These are phyloP conservation scores for Spergularia bocconei DNA, from an alignment of 148 eudicot genomes.

Conservation along the genomic window DNA sequence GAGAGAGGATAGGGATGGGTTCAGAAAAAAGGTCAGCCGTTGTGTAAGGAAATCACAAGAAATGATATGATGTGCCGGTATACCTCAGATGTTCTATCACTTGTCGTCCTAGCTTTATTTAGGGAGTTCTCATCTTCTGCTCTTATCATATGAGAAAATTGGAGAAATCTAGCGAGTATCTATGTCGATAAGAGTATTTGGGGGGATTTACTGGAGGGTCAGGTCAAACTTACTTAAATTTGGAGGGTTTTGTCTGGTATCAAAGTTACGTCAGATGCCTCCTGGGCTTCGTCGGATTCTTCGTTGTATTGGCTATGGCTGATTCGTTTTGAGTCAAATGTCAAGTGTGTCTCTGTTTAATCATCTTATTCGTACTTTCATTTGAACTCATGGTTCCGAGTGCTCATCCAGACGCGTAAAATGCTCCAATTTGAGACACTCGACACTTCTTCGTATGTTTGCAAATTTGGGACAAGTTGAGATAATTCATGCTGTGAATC, in stretches of 20 bases:
- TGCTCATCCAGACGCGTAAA: too few relatives aligned
- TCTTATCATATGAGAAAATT: not conserved
- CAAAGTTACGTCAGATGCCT: constrained; percentile 11
- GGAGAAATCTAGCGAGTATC: constrained; percentile 6
- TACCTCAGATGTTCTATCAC: constrained; percentile 8
- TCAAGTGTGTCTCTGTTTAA: constrained; percentile 11
- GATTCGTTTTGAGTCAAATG: constrained; percentile 18
- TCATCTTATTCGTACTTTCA: constrained; percentile 5
- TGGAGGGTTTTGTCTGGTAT: constrained; percentile 17
- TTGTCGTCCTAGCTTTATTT: constrained; percentile 7
- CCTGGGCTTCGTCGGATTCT: constrained; percentile 7
- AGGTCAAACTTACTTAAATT: not conserved
- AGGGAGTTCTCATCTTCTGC: constrained; percentile 18
- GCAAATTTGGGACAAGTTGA: too few relatives aligned
- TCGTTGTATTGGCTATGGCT: constrained; percentile 13
- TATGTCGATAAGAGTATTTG: constrained; percentile 18
- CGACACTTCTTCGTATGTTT: too few relatives aligned
- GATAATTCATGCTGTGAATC: too few relatives aligned
- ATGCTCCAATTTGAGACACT: too few relatives aligned
- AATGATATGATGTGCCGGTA: constrained; percentile 31
- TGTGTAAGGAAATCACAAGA: constrained; percentile 51
- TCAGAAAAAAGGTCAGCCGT: constrained; percentile 42
- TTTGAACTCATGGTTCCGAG: not conserved
- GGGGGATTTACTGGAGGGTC: constrained; percentile 6
- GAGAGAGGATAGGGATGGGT: constrained; percentile 46